Evolutionary conservation across 2,329 filamentous ascomycete genomes (phyloP).

Genomic region (Colletotrichum nymphaeae): DNA sequence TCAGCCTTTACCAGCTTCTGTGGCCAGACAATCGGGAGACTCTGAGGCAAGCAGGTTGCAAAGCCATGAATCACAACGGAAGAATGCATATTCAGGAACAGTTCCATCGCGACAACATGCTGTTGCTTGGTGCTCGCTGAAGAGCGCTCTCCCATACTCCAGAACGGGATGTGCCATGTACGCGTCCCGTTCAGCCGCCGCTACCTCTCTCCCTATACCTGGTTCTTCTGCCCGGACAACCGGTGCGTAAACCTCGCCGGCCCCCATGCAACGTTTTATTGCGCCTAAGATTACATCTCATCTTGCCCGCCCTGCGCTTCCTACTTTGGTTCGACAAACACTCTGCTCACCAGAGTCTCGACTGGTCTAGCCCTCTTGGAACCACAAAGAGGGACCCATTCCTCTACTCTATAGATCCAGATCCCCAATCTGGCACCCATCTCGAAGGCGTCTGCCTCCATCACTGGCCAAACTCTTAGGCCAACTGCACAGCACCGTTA

Average conservation of each 20-base stretch:
- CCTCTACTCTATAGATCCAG: neutral
- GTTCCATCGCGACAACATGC: neutral
- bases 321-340: conserved; percentile 3
- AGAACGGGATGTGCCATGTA: neutral
- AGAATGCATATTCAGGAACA: neutral
- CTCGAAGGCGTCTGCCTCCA: conserved; percentile 7
- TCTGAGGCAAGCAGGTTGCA: neutral
- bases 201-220: neutral
- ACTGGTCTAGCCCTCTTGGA: conserved; percentile 27
- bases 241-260: conserved; percentile 17
- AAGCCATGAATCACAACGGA: neutral
- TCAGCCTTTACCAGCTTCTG: neutral
- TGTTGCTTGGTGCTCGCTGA: neutral
- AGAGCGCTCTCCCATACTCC: neutral
- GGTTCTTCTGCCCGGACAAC: conserved; percentile 13
- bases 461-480: neutral
- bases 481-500: neutral
- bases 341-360: conserved; percentile 27
- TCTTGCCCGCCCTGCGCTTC: conserved; percentile 25
- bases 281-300: conserved; percentile 31
- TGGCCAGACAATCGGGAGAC: neutral
- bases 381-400: conserved; percentile 12
- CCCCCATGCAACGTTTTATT: conserved; percentile 33
- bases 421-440: conserved; percentile 1
- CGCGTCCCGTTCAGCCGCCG: neutral